Conservation (phyloP, 352 stramenopile species). For the Poterioochromonas sp. region DNA sequence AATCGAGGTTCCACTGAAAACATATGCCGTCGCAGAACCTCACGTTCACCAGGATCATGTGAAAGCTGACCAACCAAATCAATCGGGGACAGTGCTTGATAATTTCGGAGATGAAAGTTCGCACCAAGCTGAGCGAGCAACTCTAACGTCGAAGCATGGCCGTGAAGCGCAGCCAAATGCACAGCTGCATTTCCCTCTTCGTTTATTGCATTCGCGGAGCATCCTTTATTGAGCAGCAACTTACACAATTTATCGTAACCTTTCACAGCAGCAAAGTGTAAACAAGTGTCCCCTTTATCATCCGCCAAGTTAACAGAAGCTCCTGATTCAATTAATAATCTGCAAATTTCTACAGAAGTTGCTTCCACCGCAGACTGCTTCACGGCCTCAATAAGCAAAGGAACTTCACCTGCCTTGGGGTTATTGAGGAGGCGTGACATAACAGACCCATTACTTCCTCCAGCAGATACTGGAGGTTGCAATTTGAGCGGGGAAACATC, state of each 20-base stretch:
- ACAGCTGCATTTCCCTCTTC: slow-evolving; percentile 55
- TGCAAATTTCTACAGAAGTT: not conserved
- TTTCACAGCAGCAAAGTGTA: slow-evolving; percentile 60
- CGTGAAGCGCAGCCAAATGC: slow-evolving; percentile 56
- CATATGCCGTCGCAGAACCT: slow-evolving; percentile 34
- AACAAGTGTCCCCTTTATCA: slow-evolving; percentile 52
- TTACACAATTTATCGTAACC: slow-evolving; percentile 53
- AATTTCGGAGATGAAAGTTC: slow-evolving; percentile 38
- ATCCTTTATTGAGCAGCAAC: slow-evolving; percentile 53
- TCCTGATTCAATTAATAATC: slow-evolving; percentile 38
- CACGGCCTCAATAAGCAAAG: not conserved
- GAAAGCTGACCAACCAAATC: not conserved
- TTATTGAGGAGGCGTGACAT: not conserved
- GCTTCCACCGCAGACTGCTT: not conserved
- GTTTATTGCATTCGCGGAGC: slow-evolving; percentile 41
- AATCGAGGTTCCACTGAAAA: slow-evolving; percentile 48
- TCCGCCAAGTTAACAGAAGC: slow-evolving; percentile 43
- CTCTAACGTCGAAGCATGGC: slow-evolving; percentile 32
- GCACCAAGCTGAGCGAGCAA: slow-evolving; percentile 35
- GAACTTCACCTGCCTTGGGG: not conserved
- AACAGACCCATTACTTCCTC: too few relatives aligned
- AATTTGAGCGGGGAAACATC: too few relatives aligned
- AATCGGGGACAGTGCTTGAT: not conserved
- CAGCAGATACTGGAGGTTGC: too few relatives aligned
- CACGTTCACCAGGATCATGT: not conserved